Base-by-base conservation (phyloP, 2,329 filamentous ascomycete species). In the Aspergillus sp. region DNA sequence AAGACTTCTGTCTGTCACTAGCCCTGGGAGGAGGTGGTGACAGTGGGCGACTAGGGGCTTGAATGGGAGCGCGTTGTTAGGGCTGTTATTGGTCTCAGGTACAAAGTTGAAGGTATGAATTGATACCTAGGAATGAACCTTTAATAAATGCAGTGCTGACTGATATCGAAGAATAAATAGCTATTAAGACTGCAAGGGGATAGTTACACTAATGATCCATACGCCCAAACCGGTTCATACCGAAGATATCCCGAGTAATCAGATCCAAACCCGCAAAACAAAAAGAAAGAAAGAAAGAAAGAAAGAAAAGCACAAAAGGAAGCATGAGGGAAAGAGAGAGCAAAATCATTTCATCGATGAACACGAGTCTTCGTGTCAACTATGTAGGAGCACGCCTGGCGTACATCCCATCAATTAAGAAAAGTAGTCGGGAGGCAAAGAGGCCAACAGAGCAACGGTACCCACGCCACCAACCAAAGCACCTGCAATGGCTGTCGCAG, bases 361-460 rank as follows among this genome's bases (percentile, higher is more conserved):
- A 19, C 19, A 19, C 2, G 19, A 19, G 19, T 19, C 19, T 19
- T 19, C 19, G 19, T 19, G 19, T 19, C 19, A 19, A 19, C 19
- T 19, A 19, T 19, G 2, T 19, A 19, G 19, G 19, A 19, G 19
- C 19, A 19, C 19, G 19, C 19, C 19, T 19, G 19, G 19, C 2
- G 19, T 19, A 19, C 19, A 19, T 19, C 19, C 19, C 19, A 19
- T 19, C 19, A 19, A 19, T 19, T 56, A 70, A 35, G 59, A 53
- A 53, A 73, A 73, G 52, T 65, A 73, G 44, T 71, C 67, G 4
- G 64, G 57, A 6, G 71, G 71, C 9, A 73, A 59, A 27, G 69
- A 60, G 8, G 69, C 68, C 40, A 73, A 58, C 12, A 64, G 55
- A 38, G 64, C 60, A 36, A 73, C 60, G 10, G 68, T 68, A 26